phyloP scores from a whole-genome alignment of 192 early-diverging fungal genomes.

The Coemansia sp. region DNA sequence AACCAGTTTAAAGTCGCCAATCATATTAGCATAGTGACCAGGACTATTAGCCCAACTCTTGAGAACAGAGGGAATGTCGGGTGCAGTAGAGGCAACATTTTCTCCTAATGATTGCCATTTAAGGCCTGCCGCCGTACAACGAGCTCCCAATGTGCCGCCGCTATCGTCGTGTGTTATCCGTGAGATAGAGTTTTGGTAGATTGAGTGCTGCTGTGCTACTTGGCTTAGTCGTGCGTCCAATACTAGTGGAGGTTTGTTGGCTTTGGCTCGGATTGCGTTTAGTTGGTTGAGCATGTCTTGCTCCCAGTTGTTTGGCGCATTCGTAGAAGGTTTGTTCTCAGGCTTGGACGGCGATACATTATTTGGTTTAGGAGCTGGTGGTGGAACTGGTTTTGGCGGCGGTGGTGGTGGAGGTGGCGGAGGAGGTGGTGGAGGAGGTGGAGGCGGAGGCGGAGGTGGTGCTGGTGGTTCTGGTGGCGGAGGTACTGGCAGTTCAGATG shows the following conservation, averaged over 20 bases:
- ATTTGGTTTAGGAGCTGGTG: background rate
- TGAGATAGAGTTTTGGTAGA: slow-evolving; percentile 26
- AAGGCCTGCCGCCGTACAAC: slow-evolving; percentile 30
- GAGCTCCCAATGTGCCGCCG: slow-evolving; percentile 24
- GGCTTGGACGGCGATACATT: background rate
- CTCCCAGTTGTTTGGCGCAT: slow-evolving; percentile 19
- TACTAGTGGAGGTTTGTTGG: slow-evolving; percentile 25
- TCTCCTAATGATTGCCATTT: slow-evolving; percentile 37
- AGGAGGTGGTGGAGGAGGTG: background rate
- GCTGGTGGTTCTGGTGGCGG: background rate
- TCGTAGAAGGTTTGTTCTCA: background rate
- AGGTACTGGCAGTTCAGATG: background rate
- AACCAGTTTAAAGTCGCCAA: slow-evolving; percentile 39
- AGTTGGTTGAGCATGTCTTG: slow-evolving; percentile 43
- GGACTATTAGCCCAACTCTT: slow-evolving; percentile 27
- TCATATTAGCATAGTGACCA: slow-evolving; percentile 40
- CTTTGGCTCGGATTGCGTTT: slow-evolving; percentile 33
- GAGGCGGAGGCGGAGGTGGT: background rate
- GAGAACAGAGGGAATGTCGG: slow-evolving; percentile 23
- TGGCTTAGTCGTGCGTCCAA: slow-evolving; percentile 26
- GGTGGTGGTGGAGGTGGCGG: background rate
- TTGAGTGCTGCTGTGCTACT: slow-evolving; percentile 42
- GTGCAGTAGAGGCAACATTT: slow-evolving; percentile 39
- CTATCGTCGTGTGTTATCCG: slow-evolving; percentile 40
- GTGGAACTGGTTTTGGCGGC: background rate